A percentile compares a stretch with the other conserved stretches of the same genome.
Evolutionary conservation across 129 eudicot genomes (phyloP).

Genomic region (Chrysanthemum seticuspe): DNA sequence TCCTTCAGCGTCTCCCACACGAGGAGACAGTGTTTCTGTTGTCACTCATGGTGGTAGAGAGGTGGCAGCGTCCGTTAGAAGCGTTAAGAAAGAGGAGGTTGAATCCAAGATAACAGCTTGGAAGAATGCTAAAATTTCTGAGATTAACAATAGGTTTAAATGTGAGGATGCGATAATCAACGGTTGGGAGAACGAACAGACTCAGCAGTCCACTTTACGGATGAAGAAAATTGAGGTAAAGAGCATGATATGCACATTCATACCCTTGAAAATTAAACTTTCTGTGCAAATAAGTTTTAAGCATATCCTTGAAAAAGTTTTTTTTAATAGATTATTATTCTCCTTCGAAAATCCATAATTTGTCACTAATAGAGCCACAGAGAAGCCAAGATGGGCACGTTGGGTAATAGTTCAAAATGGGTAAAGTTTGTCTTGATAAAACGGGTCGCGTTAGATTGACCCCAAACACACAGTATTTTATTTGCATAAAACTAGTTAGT

Average conservation of each 20-base stretch:
- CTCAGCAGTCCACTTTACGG: conserved; percentile 51
- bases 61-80: conserved; percentile 35
- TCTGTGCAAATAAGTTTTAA: background rate
- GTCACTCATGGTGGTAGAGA: conserved; percentile 28
- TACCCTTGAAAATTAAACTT: background rate
- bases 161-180: conserved; percentile 71
- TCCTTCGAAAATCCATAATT: too few species aligned
- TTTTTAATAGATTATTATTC: too few species aligned
- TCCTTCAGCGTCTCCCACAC: conserved; percentile 42
- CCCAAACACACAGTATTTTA: too few species aligned
- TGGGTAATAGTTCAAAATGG: too few species aligned
- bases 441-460: too few species aligned
- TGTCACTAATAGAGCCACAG: too few species aligned
- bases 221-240: conserved; percentile 93
- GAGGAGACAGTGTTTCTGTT: background rate
- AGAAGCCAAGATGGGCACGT: too few species aligned
- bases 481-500: too few species aligned
- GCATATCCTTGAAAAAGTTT: background rate
- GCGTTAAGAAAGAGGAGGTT: conserved; percentile 85
- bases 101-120: conserved; percentile 85
- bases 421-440: too few species aligned
- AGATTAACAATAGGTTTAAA: conserved; percentile 84
- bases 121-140: conserved; percentile 76
- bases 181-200: conserved; percentile 79
- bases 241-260: background rate